A percentile compares a stretch with the other conserved stretches of the same genome.
Evolutionary conservation across 352 stramenopile species (phyloP).

Genomic region (Elongisporangium senticosum): DNA sequence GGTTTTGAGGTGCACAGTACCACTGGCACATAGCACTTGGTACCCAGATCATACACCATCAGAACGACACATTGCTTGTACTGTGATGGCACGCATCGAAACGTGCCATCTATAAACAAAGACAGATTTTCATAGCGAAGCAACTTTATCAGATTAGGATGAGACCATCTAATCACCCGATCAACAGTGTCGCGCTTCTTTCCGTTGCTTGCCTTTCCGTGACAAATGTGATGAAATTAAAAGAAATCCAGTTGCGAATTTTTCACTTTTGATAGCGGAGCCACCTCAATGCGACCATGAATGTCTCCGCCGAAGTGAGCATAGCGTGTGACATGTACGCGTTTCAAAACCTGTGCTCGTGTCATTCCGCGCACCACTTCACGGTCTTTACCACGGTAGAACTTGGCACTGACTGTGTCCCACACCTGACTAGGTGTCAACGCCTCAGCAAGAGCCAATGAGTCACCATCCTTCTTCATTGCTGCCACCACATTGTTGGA

Average conservation of each 20-base stretch:
- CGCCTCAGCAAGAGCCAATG: no score
- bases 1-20: conserved; percentile 9
- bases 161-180: conserved; percentile 17
- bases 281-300: conserved; percentile 14
- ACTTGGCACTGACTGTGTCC: no score
- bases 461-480: no score
- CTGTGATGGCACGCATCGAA: conserved; percentile 5
- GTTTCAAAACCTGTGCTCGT: no score
- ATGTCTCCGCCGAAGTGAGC: conserved; percentile 7
- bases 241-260: conserved; percentile 11
- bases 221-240: conserved; percentile 16
- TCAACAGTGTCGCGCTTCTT: conserved; percentile 1
- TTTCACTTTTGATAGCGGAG: conserved; percentile 5
- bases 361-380: no score
- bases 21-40: conserved; percentile 3
- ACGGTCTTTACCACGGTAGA: no score
- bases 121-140: conserved; percentile 9
- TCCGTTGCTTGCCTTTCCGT: no score
- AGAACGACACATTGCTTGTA: conserved; percentile 15
- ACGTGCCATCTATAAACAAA: conserved; percentile 22
- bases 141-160: conserved; percentile 9
- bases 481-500: no score
- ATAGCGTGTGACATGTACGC: no score
- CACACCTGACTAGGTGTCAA: no score
- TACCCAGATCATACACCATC: conserved; percentile 11